Percentiles rank a stretch among this genome's conserved stretches.
phyloP scores from a whole-genome alignment of 1,284 basidiomycete species.

The Phellinidium pouzarii region DNA sequence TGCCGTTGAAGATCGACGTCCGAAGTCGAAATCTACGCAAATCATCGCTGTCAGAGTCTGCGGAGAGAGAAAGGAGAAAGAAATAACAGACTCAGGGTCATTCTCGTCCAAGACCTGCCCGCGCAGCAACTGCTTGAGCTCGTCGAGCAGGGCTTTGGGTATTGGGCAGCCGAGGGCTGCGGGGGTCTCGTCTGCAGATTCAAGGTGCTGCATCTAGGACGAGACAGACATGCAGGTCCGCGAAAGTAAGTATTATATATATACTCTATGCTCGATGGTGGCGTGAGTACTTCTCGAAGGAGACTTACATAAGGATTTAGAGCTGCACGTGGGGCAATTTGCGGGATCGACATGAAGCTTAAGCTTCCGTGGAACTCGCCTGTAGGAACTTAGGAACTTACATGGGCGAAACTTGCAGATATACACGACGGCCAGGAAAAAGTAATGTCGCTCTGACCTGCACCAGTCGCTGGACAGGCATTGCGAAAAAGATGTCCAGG shows the following conservation, averaged over 20 bases:
- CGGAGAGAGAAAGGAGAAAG: background rate
- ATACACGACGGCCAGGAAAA: too few relatives aligned
- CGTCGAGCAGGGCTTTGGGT: conserved; percentile 3
- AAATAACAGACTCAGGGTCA: conserved; percentile 9
- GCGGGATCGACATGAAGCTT: background rate
- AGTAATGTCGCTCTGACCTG: too few relatives aligned
- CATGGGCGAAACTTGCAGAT: too few relatives aligned
- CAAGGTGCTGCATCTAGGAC: background rate
- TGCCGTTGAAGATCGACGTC: conserved; percentile 18
- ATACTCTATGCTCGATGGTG: background rate
- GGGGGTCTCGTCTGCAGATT: background rate
- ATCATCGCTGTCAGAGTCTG: background rate
- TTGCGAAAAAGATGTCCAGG: too few relatives aligned
- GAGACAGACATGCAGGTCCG: background rate
- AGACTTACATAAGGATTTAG: background rate
- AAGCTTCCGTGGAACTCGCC: background rate
- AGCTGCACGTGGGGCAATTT: too few relatives aligned
- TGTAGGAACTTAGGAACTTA: too few relatives aligned
- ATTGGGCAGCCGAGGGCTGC: too few relatives aligned
- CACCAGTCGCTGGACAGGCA: too few relatives aligned
- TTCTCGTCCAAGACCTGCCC: conserved; percentile 9
- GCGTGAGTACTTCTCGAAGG: background rate
- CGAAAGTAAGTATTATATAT: too few relatives aligned
- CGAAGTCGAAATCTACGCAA: conserved; percentile 8
- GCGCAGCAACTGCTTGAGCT: background rate